A percentile compares a stretch with the other conserved stretches of the same genome.
These are phyloP conservation scores for Lophiostoma macrostomum DNA, from an alignment of 495 filamentous ascomycete species.

Conservation along the genomic window DNA sequence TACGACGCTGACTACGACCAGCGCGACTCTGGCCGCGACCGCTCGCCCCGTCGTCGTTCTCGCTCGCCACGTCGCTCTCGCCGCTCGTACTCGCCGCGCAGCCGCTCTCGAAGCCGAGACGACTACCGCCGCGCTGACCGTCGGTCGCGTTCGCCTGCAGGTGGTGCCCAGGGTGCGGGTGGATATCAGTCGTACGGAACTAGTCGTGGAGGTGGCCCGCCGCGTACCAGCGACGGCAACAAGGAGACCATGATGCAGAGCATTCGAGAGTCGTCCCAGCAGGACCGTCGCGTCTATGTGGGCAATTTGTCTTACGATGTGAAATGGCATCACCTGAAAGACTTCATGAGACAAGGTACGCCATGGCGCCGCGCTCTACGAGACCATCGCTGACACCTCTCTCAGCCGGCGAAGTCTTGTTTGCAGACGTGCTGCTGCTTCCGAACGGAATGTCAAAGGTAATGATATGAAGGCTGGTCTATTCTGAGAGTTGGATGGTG, in stretches of 20 bases:
- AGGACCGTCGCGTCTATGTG: conserved; percentile 98
- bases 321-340: conserved; percentile 99
- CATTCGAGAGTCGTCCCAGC: conserved; percentile 89
- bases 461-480: conserved; percentile 80
- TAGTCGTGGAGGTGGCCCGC: conserved; percentile 61
- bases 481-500: conserved; percentile 70
- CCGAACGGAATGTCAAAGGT: conserved; percentile 99
- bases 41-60: conserved; percentile 84
- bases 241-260: conserved; percentile 96
- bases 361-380: conserved; percentile 22
- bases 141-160: conserved; percentile 82
- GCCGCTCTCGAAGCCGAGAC: conserved; percentile 86
- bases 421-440: conserved; percentile 98
- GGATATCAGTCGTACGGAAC: conserved; percentile 60
- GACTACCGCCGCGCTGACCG: conserved; percentile 80
- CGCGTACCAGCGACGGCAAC: conserved; percentile 76
- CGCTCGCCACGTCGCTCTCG: conserved; percentile 71
- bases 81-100: conserved; percentile 90
- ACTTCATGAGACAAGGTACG: conserved; percentile 99
- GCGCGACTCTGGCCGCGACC: conserved; percentile 79
- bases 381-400: conserved; percentile 7
- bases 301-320: conserved; percentile 99
- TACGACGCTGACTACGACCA: conserved; percentile 45
- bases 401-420: conserved; percentile 96
- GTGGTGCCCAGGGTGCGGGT: conserved; percentile 63